Evolutionary conservation across 345 rosid species (phyloP).

Genomic region (Passiflora organensis): DNA sequence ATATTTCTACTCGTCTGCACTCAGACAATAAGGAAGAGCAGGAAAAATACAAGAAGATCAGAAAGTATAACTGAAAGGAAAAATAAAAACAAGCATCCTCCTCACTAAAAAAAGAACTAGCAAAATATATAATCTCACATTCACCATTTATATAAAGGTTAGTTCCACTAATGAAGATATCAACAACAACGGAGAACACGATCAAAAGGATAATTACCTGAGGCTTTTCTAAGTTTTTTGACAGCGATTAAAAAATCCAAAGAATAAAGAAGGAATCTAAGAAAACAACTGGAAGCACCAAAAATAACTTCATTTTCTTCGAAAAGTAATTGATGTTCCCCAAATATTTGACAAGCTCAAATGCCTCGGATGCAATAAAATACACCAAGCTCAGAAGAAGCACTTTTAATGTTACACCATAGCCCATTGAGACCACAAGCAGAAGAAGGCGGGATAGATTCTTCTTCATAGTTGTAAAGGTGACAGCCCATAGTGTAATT

Average conservation of each 20-base stretch:
- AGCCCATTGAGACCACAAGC: slow-evolving; percentile 93
- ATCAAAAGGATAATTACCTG: slow-evolving; percentile 47
- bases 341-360: slow-evolving; percentile 76
- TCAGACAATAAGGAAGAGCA: slow-evolving; percentile 3
- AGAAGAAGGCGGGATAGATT: slow-evolving; percentile 88
- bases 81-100: background rate
- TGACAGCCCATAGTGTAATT: slow-evolving; percentile 82
- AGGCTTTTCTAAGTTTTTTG: slow-evolving; percentile 90
- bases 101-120: background rate
- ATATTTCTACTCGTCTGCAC: slow-evolving; percentile 79
- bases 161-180: background rate
- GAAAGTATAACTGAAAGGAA: background rate
- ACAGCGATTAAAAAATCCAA: slow-evolving; percentile 92
- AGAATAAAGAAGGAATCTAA: slow-evolving; percentile 79
- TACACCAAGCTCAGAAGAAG: slow-evolving; percentile 69
- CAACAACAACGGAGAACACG: background rate
- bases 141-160: background rate
- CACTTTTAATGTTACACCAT: slow-evolving; percentile 76
- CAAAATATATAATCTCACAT: background rate
- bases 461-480: slow-evolving; percentile 74
- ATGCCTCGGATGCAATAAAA: slow-evolving; percentile 76
- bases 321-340: slow-evolving; percentile 92
- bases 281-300: slow-evolving; percentile 74
- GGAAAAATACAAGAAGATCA: slow-evolving; percentile 2
- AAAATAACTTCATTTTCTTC: slow-evolving; percentile 59